Base-by-base conservation (phyloP, 148 eudicot genomes). In the Salicornia ramosissima region DNA sequence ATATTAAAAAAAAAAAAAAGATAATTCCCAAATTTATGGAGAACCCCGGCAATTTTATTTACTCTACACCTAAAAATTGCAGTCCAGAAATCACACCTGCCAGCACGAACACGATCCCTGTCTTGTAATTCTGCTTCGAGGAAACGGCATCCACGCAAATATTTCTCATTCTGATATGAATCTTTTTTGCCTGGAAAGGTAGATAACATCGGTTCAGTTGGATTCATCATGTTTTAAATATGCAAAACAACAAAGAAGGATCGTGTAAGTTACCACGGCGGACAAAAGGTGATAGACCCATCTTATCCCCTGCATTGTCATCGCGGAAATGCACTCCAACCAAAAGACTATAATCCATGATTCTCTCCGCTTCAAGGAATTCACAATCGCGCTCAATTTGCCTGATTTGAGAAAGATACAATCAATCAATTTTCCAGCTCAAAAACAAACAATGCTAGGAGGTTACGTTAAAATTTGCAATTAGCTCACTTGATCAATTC, bases 341-440 rank as follows among this genome's bases (percentile, higher is more conserved):
- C 67, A 95, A 76, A 58, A 95, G 91, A 79, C 99, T 95, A 62
- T 95, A 95, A 79, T 95, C 99, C 99, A 95, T 95, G 31, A 95
- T 95, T 77, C 77, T 83, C 78, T 89, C 99, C 1, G 85, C 84
- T 80, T 91, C 94, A 60, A 95, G 83, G 77, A 95, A 95, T 75
- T 95, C 96, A 72, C 99, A 95, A 71, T 95, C 99, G 29, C 87
- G 79, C 68, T 95, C 86, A 71, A 95, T 85, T 86, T 95, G 99
- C 74, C 97, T 92, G 75, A 4, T 67, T 45, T 45, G 29, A 74
- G 52, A 6, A 29, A 65, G 24, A 51, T 39, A 15, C n/a, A n/a
- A 73, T 36, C 29, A 46, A 71, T 54, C 40, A 42, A 56, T 9
- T 39, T 36, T 13, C 10, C 14, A 10, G 21, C 18, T 30, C 26